Percentiles rank a stretch among this genome's conserved stretches.
Evolutionary conservation across 2,329 filamentous ascomycete genomes (phyloP).

Genomic region (Pestalotiopsis fici): DNA sequence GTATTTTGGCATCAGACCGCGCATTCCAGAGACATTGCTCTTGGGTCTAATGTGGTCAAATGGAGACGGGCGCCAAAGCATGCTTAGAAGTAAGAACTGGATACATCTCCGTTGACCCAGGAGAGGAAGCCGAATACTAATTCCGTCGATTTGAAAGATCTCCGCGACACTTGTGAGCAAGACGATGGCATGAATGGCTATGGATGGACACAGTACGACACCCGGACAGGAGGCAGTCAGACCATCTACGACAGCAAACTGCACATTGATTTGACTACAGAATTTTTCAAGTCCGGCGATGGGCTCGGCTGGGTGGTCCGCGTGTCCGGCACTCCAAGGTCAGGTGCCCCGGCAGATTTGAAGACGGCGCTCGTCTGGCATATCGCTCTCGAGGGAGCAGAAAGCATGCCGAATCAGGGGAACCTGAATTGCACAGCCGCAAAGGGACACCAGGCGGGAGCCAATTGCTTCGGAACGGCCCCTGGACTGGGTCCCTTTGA

Average conservation of each 20-base stretch:
- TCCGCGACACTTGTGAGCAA: conserved; percentile 71
- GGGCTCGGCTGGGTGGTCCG: conserved; percentile 66
- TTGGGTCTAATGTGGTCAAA: conserved; percentile 84
- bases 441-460: conserved; percentile 37
- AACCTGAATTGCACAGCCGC: background rate
- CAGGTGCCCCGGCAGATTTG: conserved; percentile 53
- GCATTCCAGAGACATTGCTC: conserved; percentile 76
- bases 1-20: conserved; percentile 84
- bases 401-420: conserved; percentile 27
- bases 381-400: conserved; percentile 60
- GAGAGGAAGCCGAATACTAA: background rate
- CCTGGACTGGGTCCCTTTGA: conserved; percentile 62
- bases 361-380: conserved; percentile 65
- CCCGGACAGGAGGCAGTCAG: conserved; percentile 64
- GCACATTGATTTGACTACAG: conserved; percentile 67
- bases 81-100: conserved; percentile 2
- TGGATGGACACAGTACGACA: conserved; percentile 72
- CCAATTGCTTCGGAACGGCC: conserved; percentile 57
- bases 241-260: conserved; percentile 68
- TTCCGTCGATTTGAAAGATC: conserved; percentile 40
- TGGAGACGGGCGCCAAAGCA: conserved; percentile 24
- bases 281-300: conserved; percentile 70
- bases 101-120: background rate
- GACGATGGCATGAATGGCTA: conserved; percentile 70
- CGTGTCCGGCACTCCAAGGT: conserved; percentile 61